These are phyloP conservation scores for Xylaria sp. DNA, from an alignment of 2,329 filamentous ascomycete genomes.

Conservation along the genomic window DNA sequence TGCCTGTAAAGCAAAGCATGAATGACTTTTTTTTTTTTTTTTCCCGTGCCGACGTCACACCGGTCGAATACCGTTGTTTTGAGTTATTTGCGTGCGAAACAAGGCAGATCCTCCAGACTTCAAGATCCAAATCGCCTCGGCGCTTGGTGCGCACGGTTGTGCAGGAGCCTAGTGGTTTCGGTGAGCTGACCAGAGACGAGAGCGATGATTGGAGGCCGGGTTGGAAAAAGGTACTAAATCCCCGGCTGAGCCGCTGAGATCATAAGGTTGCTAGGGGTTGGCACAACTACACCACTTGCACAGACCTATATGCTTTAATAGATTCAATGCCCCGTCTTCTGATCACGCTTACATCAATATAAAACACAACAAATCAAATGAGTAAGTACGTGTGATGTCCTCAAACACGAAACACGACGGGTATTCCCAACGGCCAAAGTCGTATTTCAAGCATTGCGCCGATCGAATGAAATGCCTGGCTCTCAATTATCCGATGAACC, in stretches of 20 bases:
- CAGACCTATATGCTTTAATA: neutral
- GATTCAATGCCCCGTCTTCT: neutral
- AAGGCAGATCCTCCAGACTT: slow-evolving; percentile 22
- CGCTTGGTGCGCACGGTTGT: slow-evolving; percentile 5
- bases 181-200: slow-evolving; percentile 29
- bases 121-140: neutral
- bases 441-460: slow-evolving; percentile 3
- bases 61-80: neutral
- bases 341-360: neutral
- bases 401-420: neutral
- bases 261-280: neutral
- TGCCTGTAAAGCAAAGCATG: neutral
- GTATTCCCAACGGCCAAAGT: slow-evolving; percentile 4
- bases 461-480: slow-evolving; percentile 13
- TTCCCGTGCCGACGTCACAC: slow-evolving; percentile 21
- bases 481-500: slow-evolving; percentile 13
- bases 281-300: neutral
- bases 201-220: slow-evolving; percentile 20
- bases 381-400: no score
- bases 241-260: slow-evolving; percentile 26
- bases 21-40: neutral
- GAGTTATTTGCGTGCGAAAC: slow-evolving; percentile 16
- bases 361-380: neutral
- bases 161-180: slow-evolving; percentile 18
- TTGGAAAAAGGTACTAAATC: neutral